Percentiles rank a stretch among this genome's conserved stretches.
phyloP scores from a whole-genome alignment of 2,329 filamentous ascomycete species.

The Fusarium albidum region DNA sequence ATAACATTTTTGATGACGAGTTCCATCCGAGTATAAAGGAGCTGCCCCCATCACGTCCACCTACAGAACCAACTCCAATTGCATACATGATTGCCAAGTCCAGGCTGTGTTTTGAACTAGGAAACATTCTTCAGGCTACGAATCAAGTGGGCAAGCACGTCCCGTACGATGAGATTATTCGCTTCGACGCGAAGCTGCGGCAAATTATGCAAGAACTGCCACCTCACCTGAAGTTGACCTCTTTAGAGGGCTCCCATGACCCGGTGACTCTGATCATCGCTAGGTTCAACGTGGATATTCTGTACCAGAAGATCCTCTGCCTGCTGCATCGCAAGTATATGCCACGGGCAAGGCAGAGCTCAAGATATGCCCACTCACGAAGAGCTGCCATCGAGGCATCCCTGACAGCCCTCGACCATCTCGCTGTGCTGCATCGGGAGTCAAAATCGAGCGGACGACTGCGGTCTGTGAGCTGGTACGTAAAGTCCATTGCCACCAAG shows the following conservation, averaged over 20 bases:
- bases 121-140: slow-evolving; percentile 74
- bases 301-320: slow-evolving; percentile 90
- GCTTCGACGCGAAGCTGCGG: slow-evolving; percentile 68
- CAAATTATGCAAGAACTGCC: slow-evolving; percentile 74
- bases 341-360: slow-evolving; percentile 77
- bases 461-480: slow-evolving; percentile 78
- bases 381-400: slow-evolving; percentile 87
- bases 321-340: slow-evolving; percentile 90
- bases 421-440: slow-evolving; percentile 79
- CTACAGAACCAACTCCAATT: slow-evolving; percentile 76
- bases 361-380: slow-evolving; percentile 84
- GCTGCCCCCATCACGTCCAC: slow-evolving; percentile 72
- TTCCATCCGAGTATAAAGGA: slow-evolving; percentile 73
- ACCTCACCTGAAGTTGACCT: slow-evolving; percentile 78
- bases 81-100: slow-evolving; percentile 82
- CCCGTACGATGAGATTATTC: slow-evolving; percentile 70
- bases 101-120: slow-evolving; percentile 72
- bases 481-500: slow-evolving; percentile 80
- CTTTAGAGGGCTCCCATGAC: slow-evolving; percentile 79
- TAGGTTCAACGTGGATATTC: slow-evolving; percentile 81
- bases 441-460: slow-evolving; percentile 76
- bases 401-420: slow-evolving; percentile 79
- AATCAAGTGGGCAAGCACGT: slow-evolving; percentile 63
- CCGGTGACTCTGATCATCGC: slow-evolving; percentile 87
- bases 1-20: slow-evolving; percentile 84